Evolutionary conservation across 2,329 filamentous ascomycete genomes (phyloP).

Genomic region (Talaromyces sp.): DNA sequence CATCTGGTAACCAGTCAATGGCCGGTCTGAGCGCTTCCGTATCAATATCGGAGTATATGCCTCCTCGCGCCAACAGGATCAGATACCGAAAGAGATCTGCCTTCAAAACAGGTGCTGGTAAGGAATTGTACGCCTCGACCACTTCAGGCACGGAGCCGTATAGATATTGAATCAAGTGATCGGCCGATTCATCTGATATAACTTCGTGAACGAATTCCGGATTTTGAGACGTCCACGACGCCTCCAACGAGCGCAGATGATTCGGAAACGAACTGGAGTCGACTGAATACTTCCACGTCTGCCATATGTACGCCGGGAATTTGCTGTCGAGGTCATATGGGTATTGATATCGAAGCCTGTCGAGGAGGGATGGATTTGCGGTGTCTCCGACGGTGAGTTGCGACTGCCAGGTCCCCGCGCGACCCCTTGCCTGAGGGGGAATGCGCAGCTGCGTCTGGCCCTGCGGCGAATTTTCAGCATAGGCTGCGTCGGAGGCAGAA

Average conservation of each 20-base stretch:
- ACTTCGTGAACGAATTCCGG: slow-evolving; percentile 94
- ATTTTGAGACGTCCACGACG: slow-evolving; percentile 82
- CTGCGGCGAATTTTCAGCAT: not conserved
- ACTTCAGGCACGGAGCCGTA: slow-evolving; percentile 80
- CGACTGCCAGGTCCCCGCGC: slow-evolving; percentile 41
- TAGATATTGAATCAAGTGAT: slow-evolving; percentile 76
- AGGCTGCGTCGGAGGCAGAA: not conserved
- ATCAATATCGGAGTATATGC: slow-evolving; percentile 89
- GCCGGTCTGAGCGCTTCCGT: slow-evolving; percentile 80
- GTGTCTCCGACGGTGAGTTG: slow-evolving; percentile 68
- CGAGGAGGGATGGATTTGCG: slow-evolving; percentile 66
- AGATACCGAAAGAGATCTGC: slow-evolving; percentile 76
- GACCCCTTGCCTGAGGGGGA: slow-evolving; percentile 23
- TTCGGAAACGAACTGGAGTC: slow-evolving; percentile 70
- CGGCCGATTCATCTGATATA: slow-evolving; percentile 83
- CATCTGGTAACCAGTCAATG: slow-evolving; percentile 77
- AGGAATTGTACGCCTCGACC: slow-evolving; percentile 67
- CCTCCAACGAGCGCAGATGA: slow-evolving; percentile 75
- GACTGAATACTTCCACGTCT: slow-evolving; percentile 92
- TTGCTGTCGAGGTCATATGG: slow-evolving; percentile 84
- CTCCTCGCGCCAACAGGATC: slow-evolving; percentile 71
- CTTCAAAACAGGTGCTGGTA: slow-evolving; percentile 72
- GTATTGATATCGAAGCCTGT: slow-evolving; percentile 87
- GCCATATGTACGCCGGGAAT: slow-evolving; percentile 98
- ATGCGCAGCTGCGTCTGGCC: slow-evolving; percentile 10